Percentiles rank a stretch among this genome's conserved stretches.
These are phyloP conservation scores for Pseudogymnoascus sp. DNA, from an alignment of 2,329 filamentous ascomycete species.

Conservation along the genomic window DNA sequence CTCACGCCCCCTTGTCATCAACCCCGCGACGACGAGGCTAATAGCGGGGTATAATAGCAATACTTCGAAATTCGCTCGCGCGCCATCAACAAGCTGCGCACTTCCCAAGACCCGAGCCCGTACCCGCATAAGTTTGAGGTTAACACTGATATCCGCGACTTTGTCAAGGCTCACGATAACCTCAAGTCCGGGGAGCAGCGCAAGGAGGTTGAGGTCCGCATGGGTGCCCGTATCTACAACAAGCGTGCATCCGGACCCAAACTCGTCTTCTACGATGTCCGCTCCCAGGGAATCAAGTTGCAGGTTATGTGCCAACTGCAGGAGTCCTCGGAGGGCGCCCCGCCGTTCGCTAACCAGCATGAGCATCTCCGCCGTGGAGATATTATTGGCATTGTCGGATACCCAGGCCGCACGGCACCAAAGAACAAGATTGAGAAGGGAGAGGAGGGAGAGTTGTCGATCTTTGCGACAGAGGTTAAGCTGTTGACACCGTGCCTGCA, in stretches of 20 bases:
- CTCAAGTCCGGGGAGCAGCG: slow-evolving; percentile 82
- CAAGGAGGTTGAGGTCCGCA: slow-evolving; percentile 63
- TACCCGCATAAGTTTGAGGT: slow-evolving; percentile 93
- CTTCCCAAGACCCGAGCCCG: slow-evolving; percentile 66
- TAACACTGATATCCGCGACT: slow-evolving; percentile 73
- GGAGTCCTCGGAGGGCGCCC: slow-evolving; percentile 56
- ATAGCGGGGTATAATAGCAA: slow-evolving; percentile 41
- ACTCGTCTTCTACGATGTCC: slow-evolving; percentile 85
- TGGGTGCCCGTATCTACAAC: slow-evolving; percentile 84
- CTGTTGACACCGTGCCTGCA: slow-evolving; percentile 88
- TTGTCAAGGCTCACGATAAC: slow-evolving; percentile 65
- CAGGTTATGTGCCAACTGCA: slow-evolving; percentile 91
- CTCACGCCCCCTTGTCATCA: neutral
- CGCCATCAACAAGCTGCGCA: slow-evolving; percentile 65
- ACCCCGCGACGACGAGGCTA: slow-evolving; percentile 1
- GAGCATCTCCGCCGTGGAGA: slow-evolving; percentile 84
- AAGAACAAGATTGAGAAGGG: slow-evolving; percentile 75
- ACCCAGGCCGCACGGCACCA: slow-evolving; percentile 75
- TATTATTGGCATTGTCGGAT: slow-evolving; percentile 80
- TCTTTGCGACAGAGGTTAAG: slow-evolving; percentile 79
- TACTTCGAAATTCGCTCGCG: slow-evolving; percentile 96
- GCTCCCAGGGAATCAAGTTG: slow-evolving; percentile 64
- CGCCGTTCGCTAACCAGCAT: slow-evolving; percentile 77
- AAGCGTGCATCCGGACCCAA: slow-evolving; percentile 75
- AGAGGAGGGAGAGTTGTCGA: slow-evolving; percentile 82